phyloP scores from a whole-genome alignment of 345 rosid species.

The Eucalyptus cladocalyx region DNA sequence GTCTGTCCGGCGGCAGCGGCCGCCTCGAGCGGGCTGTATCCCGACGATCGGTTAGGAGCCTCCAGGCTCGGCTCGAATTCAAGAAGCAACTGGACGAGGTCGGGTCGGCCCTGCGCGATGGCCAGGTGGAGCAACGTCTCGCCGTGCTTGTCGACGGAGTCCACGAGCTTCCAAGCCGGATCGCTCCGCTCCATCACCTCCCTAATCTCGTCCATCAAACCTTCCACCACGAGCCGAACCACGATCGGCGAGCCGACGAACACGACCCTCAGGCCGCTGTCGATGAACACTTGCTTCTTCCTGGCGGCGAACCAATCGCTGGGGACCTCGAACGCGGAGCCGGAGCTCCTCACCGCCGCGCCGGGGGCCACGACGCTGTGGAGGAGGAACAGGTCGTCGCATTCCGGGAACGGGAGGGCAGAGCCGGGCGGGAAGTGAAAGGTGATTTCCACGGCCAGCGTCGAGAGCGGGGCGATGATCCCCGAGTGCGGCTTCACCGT shows the following conservation, averaged over 20 bases:
- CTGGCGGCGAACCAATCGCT: constrained; percentile 45
- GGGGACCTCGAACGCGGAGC: constrained; percentile 32
- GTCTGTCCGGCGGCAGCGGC: constrained; percentile 40
- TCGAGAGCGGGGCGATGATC: constrained; percentile 36
- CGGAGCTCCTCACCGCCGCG: constrained; percentile 20
- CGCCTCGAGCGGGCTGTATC: constrained; percentile 34
- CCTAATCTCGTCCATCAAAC: constrained; percentile 47
- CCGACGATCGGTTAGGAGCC: constrained; percentile 3
- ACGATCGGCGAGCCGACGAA: constrained; percentile 41
- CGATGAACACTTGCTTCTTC: constrained; percentile 57
- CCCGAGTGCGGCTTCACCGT: constrained; percentile 43
- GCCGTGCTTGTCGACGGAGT: constrained; percentile 27
- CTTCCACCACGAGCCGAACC: constrained; percentile 31
- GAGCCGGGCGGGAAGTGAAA: constrained; percentile 21
- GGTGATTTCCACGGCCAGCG: constrained; percentile 25
- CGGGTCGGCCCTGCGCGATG: constrained; percentile 29
- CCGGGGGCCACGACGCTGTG: constrained; percentile 63
- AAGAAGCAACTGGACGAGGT: constrained; percentile 42
- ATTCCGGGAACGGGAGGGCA: not conserved
- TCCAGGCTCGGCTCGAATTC: constrained; percentile 39
- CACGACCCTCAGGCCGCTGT: constrained; percentile 46
- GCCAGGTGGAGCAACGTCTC: constrained; percentile 46
- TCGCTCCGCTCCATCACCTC: constrained; percentile 46
- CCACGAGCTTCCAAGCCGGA: constrained; percentile 26
- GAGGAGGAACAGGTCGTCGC: constrained; percentile 37